Evolutionary conservation across 1,139 yeast genomes (phyloP).

Genomic region (Diutina catenulata): DNA sequence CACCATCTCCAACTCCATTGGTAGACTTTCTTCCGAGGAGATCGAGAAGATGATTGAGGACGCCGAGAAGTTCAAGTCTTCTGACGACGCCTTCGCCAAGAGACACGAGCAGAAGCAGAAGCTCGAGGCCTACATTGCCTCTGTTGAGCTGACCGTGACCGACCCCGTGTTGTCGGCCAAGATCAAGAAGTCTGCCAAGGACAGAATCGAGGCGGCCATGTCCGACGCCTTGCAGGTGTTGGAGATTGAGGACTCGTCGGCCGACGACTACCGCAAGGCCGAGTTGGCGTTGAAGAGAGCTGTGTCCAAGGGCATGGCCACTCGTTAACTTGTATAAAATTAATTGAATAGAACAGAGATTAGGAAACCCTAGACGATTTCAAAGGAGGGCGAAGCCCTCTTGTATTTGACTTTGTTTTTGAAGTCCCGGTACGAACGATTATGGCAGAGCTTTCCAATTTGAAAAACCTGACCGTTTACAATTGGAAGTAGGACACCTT

Average conservation of each 20-base stretch:
- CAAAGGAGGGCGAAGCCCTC: too few species aligned
- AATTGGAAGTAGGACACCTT: too few species aligned
- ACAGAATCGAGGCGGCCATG: constrained; percentile 95
- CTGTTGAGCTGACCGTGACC: constrained; percentile 83
- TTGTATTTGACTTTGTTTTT: too few species aligned
- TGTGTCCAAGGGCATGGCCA: constrained; percentile 98
- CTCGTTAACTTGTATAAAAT: constrained; percentile 55
- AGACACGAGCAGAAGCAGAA: constrained; percentile 99
- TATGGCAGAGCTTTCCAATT: too few species aligned
- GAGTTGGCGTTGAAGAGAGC: constrained; percentile 98
- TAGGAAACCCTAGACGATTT: too few species aligned
- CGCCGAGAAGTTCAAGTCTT: constrained; percentile 98
- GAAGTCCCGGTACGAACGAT: too few species aligned
- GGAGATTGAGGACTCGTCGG: constrained; percentile 91
- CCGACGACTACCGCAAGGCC: constrained; percentile 98
- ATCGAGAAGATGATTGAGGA: constrained; percentile 97
- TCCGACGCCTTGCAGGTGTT: constrained; percentile 98
- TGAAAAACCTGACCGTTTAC: too few species aligned
- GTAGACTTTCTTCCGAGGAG: constrained; percentile 96
- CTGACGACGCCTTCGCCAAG: constrained; percentile 99
- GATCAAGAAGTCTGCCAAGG: constrained; percentile 96
- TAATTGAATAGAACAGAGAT: too few species aligned
- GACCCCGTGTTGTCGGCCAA: constrained; percentile 98
- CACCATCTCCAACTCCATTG: constrained; percentile 98
- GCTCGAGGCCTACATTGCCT: constrained; percentile 97